Base-by-base conservation (phyloP, 192 early-diverging fungal species). In the Diversispora epigaea region DNA sequence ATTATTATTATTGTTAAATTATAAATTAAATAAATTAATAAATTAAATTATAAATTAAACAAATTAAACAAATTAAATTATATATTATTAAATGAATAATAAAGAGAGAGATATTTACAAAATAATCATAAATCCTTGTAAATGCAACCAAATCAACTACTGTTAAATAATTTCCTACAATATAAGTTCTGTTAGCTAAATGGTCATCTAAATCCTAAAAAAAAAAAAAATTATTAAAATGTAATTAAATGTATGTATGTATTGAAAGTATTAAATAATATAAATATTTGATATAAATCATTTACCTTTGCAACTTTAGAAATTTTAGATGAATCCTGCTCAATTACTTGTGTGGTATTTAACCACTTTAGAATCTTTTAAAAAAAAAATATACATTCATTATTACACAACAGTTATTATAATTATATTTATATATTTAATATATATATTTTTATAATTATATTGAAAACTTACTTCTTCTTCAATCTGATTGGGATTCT, bases 71-170 rank as follows among this genome's bases (percentile, higher is more conserved):
- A n/a, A 4, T 25, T 55, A 3, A 32, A 32, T 32, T 32, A 32
- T 32, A 32, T 1, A 32, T 32, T n/a, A n/a, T n/a, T n/a, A n/a
- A n/a, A n/a, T n/a, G n/a, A n/a, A n/a, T 32, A 32, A 32, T 32
- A 32, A 32, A 32, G 25, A 1, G 25, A 1, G 25, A 10, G 12
- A 60, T 60, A 76, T 80, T 52, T 83, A 83, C 83, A 10, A 82
- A 80, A 60, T 84, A 89, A 56, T 86, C 79, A 50, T 91, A 83
- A 12, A 91, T 65, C 73, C 91, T 86, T 66, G 82, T 84, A 86
- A 92, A 93, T 10, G 87, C 80, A 15, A 88, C 84, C 41, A 92
- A 69, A 72, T 93, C 91, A 0, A 88, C 89, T 52, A 91, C 76
- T 6, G 89, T 86, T 49, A 93, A 76, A 66, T 73, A 69, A 81